Evolutionary conservation across 1,284 basidiomycete genomes (phyloP), one percentile per base, ranked within the genome.

Genomic region (Acaromyces ingoldii): DNA sequence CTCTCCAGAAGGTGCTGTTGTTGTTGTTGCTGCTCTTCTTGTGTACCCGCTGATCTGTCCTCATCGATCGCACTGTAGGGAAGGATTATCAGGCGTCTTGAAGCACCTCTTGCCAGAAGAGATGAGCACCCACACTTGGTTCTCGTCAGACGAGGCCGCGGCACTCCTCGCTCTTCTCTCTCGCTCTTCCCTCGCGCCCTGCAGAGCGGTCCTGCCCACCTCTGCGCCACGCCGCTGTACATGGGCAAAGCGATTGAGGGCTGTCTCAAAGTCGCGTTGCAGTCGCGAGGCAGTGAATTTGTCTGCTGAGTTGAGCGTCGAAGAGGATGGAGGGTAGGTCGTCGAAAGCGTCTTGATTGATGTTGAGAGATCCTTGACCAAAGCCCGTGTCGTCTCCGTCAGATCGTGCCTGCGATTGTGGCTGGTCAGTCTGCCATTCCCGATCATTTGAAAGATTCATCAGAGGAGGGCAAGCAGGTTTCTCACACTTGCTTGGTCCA

Each of bases 361-460:
- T 41, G 88, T 87, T 0, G 90, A 91, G 4, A 88, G 88, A 55
- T 90, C 85, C 78, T 96, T 97, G 33, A 90, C 86, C 83, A 97
- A 91, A 9, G 87, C 86, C 42, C 92, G 83, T 36, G 93, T 97
- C 29, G 89, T 84, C 72, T 97, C 93, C 1, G 89, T 92, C 53
- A 97, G 79, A 77, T 96, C 91, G 58, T 80, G 62, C 57, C 52
- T 58, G 42, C 21, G 25, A 26, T 17, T 46, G 22, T 50, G 11
- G 40, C 19, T 13, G 40, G 22, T 13, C 22, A 24, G 22, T 28
- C 40, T n/a, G 3, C 4, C 22, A 43, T 13, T 28, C 22, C 25
- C 17, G 17, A 28, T 43, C 19, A n/a, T 22, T 21, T n/a, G 40
- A 10, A 41, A 41, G 25, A 30, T 13, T 19, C 25, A 22, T 22